phyloP scores from a whole-genome alignment of 768 basidiomycete genomes.

The Candolleomyces eurysporus region DNA sequence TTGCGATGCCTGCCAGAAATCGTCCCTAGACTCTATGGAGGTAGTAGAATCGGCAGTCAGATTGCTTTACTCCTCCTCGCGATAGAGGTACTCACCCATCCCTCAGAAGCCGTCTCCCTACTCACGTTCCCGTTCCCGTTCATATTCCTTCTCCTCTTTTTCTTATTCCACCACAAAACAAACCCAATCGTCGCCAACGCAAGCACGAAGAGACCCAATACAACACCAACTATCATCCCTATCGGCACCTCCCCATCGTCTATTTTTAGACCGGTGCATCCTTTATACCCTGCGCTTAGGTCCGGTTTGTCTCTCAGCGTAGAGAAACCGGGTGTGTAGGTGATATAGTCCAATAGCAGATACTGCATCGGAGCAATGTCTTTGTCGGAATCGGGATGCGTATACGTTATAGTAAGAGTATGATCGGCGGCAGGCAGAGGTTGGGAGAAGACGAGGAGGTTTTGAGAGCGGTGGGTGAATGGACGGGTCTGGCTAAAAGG shows the following conservation, averaged over 20 bases:
- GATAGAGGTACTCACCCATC: too few species aligned
- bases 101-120: too few species aligned
- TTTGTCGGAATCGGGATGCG: constrained; percentile 1
- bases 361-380: background rate
- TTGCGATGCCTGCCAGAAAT: too few species aligned
- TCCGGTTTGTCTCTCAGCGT: background rate
- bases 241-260: background rate
- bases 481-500: constrained; percentile 14
- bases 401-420: constrained; percentile 21
- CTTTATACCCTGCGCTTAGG: background rate
- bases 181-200: background rate
- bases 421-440: constrained; percentile 17
- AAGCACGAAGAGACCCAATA: background rate
- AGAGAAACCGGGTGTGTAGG: constrained; percentile 24
- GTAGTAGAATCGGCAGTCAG: too few species aligned
- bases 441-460: constrained; percentile 16
- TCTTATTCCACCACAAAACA: background rate
- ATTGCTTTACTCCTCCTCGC: too few species aligned
- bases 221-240: constrained; percentile 1
- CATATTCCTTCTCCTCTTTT: background rate
- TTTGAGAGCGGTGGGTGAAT: constrained; percentile 5
- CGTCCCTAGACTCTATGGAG: too few species aligned
- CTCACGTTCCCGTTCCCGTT: background rate
- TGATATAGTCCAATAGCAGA: constrained; percentile 25
- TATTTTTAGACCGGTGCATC: background rate